phyloP scores from a whole-genome alignment of 176 grass and related monocot species.

The Poa annua region DNA sequence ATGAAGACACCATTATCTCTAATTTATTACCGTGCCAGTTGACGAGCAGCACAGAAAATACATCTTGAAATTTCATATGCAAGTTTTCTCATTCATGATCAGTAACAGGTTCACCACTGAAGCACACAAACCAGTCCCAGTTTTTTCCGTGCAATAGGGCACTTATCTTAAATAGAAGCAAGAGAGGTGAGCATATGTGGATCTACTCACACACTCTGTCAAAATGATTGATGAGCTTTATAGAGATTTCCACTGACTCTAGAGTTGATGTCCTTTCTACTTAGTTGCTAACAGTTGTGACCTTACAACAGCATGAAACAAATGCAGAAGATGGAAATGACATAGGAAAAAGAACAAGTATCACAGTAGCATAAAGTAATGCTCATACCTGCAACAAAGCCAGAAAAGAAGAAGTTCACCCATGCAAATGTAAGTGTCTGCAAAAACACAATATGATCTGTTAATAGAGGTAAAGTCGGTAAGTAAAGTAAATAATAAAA shows the following conservation, averaged over 20 bases:
- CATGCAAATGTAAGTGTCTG: conserved; percentile 99
- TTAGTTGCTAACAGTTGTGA: background rate
- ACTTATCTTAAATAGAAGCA: background rate
- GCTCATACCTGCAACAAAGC: conserved; percentile 92
- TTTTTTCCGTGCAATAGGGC: background rate
- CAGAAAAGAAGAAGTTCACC: conserved; percentile 99
- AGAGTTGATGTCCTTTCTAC: background rate
- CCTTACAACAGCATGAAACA: background rate
- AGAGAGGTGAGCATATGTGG: background rate
- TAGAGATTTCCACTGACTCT: background rate
- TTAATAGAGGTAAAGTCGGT: conserved; percentile 1
- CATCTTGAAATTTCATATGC: background rate
- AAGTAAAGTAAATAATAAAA: background rate
- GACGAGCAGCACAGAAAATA: background rate
- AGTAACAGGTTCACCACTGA: background rate
- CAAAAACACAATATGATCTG: background rate
- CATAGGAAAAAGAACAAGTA: conserved; percentile 3
- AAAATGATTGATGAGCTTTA: background rate
- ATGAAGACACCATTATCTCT: background rate
- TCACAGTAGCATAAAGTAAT: conserved; percentile 20
- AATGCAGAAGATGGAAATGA: conserved; percentile 8
- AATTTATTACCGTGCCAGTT: background rate
- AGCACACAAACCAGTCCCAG: conserved; percentile 2
- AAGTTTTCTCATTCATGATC: background rate
- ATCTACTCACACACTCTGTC: conserved; percentile 5